A percentile compares a stretch with the other conserved stretches of the same genome.
phyloP scores from a whole-genome alignment of 1,139 yeast genomes.

The Scheffersomyces stambukii region DNA sequence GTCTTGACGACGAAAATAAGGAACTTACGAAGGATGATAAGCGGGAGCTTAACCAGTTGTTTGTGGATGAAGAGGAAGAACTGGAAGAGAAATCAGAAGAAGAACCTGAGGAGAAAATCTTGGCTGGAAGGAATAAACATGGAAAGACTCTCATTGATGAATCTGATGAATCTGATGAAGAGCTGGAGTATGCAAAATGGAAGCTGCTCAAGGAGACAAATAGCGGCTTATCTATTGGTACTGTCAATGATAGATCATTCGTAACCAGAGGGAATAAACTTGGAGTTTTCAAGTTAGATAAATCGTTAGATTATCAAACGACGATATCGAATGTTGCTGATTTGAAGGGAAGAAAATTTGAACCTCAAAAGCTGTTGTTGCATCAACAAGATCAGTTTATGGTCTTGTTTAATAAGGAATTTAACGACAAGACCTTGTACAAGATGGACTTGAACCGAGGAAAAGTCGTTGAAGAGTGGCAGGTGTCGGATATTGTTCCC shows the following conservation, averaged over 20 bases:
- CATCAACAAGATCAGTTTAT: constrained; percentile 69
- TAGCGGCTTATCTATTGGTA: constrained; percentile 67
- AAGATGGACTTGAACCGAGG: constrained; percentile 80
- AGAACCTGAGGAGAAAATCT: constrained; percentile 11
- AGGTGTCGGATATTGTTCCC: constrained; percentile 38
- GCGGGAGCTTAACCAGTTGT: neutral
- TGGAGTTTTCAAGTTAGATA: constrained; percentile 71
- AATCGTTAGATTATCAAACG: constrained; percentile 56
- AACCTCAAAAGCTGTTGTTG: constrained; percentile 66
- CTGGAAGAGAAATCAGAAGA: constrained; percentile 15
- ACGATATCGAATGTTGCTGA: constrained; percentile 61
- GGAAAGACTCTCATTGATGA: too few species aligned
- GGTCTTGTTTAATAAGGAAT: constrained; percentile 54
- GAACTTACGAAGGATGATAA: constrained; percentile 11
- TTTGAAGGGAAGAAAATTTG: constrained; percentile 48
- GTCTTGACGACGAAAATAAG: constrained; percentile 24
- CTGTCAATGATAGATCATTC: constrained; percentile 64
- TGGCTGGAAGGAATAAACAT: neutral
- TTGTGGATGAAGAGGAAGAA: constrained; percentile 12
- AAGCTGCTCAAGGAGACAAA: constrained; percentile 33
- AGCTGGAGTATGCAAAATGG: too few species aligned
- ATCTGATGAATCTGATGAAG: constrained; percentile 17
- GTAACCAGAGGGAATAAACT: constrained; percentile 76
- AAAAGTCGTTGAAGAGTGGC: constrained; percentile 80
- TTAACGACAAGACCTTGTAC: constrained; percentile 41